Base-by-base conservation (phyloP, 139 green algal genomes). In the Chlamydomonas sphaeroides region DNA sequence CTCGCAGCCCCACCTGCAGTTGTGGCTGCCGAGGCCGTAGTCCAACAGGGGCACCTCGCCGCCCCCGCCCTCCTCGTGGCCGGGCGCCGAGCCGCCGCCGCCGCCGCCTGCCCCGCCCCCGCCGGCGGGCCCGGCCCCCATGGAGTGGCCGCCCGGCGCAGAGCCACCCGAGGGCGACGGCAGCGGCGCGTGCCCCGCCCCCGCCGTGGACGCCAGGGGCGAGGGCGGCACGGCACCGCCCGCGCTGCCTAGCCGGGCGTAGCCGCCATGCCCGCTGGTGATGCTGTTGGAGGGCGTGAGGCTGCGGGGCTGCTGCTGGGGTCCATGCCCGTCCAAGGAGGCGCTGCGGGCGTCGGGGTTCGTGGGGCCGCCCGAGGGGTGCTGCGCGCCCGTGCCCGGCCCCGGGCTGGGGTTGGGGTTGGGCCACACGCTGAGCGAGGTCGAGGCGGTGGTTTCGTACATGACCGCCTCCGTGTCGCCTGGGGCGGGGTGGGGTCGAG, bases 381-480 rank as follows among this genome's bases (percentile, higher is more conserved):
- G 17, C 51, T 28, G 57, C 57, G 3, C n/a, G n/a, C 36, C 65
- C 30, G 35, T 15, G 33, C 8, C 76, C 61, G 42, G 21, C 53
- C 62, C 63, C 42, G 45, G 30, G 36, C 38, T 51, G 30, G 4
- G 28, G 21, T 39, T 30, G 71, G 28, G 62, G 48, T 51, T 41
- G 38, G 82, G 82, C 82, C 82, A 87, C 23, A 87, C 51, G 0
- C 68, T 63, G 32, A 87, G 73, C 25, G 53, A 65, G 1, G 72
- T 83, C 39, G 65, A 82, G 48, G 82, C 82, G 7, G 73, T 83
- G 28, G 82, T 87, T 32, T 87, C 82, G 53, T 87, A 83, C 51
- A 83, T 28, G 11, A 80, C 63, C n/a, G 65, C 56, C 56, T 72
- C 79, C 7, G 68, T n/a, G 2, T 38, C 33, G 21, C 65, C 66